These are phyloP conservation scores for Ehretia macrophylla DNA, from an alignment of 257 asterid species.

Conservation along the genomic window DNA sequence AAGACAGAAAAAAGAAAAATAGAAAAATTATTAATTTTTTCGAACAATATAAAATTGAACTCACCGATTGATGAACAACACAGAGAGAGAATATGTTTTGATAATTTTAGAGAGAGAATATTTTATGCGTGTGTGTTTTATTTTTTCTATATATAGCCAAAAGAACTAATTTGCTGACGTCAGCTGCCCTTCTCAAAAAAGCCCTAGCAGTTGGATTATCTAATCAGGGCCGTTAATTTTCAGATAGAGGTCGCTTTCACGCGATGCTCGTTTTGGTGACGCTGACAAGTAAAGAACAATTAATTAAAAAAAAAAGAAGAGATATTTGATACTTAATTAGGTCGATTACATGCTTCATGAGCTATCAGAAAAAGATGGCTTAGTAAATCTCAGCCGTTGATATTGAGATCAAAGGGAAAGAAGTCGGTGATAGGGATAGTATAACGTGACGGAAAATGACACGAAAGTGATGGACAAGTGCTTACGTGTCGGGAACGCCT, in stretches of 20 bases:
- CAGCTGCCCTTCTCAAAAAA: neutral
- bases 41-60: neutral
- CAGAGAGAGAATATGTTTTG: constrained; percentile 4
- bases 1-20: neutral
- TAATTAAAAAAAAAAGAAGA: constrained; percentile 19
- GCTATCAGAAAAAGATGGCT: constrained; percentile 16
- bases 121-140: constrained; percentile 4
- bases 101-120: neutral
- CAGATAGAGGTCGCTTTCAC: constrained; percentile 25
- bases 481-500: constrained; percentile 53
- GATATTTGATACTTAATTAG: neutral
- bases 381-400: constrained; percentile 27
- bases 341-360: constrained; percentile 19
- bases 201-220: constrained; percentile 9
- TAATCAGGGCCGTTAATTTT: constrained; percentile 15
- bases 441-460: constrained; percentile 36
- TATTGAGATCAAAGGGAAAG: constrained; percentile 8
- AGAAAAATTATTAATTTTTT: too few species aligned
- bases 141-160: neutral
- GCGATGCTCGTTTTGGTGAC: constrained; percentile 28
- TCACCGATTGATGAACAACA: neutral
- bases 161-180: constrained; percentile 1
- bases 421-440: constrained; percentile 34
- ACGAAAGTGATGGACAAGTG: constrained; percentile 8
- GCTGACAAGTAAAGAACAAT: neutral